These are phyloP conservation scores for Kalmusia sp. DNA, from an alignment of 2,329 filamentous ascomycete species.

Conservation along the genomic window DNA sequence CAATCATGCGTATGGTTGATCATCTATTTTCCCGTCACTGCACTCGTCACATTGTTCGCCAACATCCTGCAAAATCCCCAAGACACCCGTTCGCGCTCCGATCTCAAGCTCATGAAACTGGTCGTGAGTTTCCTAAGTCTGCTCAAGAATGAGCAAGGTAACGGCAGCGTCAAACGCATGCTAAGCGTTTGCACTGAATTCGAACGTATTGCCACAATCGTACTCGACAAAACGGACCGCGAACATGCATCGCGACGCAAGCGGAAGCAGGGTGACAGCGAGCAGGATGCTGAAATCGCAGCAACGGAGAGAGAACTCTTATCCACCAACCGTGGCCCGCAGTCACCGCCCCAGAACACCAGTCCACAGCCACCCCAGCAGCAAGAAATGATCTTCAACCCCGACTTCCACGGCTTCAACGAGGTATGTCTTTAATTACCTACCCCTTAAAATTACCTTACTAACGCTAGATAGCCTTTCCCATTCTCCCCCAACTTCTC, in stretches of 20 bases:
- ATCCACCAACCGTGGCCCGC: conserved; percentile 33
- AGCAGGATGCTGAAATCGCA: conserved; percentile 48
- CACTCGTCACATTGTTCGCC: conserved; percentile 92
- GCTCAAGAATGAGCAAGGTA: conserved; percentile 86
- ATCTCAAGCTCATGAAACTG: conserved; percentile 88
- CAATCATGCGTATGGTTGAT: conserved; percentile 96
- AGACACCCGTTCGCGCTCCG: conserved; percentile 84
- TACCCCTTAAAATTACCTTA: background rate
- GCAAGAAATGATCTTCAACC: conserved; percentile 38
- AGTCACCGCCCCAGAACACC: conserved; percentile 32
- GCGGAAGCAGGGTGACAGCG: conserved; percentile 73
- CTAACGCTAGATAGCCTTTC: conserved; percentile 41
- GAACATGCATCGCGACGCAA: conserved; percentile 83
- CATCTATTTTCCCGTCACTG: conserved; percentile 94
- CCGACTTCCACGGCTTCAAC: conserved; percentile 46
- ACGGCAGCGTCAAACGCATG: conserved; percentile 92
- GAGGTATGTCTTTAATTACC: conserved; percentile 30
- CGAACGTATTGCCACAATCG: conserved; percentile 87
- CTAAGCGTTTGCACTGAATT: conserved; percentile 94
- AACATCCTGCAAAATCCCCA: conserved; percentile 96
- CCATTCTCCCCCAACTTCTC: conserved; percentile 50
- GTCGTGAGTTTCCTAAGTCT: conserved; percentile 92
- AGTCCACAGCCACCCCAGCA: conserved; percentile 23
- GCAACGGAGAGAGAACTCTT: conserved; percentile 45
- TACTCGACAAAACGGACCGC: conserved; percentile 89